Conservation (phyloP, 495 filamentous ascomycete genomes). For the Pseudotulostoma volvatum region DNA sequence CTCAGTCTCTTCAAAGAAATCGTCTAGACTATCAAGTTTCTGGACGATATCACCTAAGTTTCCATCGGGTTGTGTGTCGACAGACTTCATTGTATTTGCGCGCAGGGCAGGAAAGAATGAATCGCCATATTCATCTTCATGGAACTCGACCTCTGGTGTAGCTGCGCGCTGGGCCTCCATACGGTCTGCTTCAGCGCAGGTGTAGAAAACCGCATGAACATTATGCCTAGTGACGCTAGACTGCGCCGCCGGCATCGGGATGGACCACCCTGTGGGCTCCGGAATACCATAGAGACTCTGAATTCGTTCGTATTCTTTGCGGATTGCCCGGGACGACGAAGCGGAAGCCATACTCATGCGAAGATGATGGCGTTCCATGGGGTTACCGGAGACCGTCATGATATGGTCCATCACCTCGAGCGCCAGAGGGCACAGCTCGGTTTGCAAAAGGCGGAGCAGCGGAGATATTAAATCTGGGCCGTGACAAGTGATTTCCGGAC, state of each 20-base stretch:
- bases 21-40: constrained; percentile 83
- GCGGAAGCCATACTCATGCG: constrained; percentile 87
- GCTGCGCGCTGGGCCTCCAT: constrained; percentile 40
- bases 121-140: constrained; percentile 70
- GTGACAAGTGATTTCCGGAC: constrained; percentile 73
- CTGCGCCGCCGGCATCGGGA: constrained; percentile 82
- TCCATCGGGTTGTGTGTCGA: constrained; percentile 59
- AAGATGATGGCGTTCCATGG: constrained; percentile 84
- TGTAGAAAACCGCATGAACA: constrained; percentile 94
- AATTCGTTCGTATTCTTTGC: constrained; percentile 87
- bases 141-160: constrained; percentile 82
- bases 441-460: constrained; percentile 75
- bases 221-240: constrained; percentile 71
- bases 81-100: constrained; percentile 81
- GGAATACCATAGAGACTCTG: constrained; percentile 94
- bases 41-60: constrained; percentile 75
- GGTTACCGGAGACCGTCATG: constrained; percentile 81
- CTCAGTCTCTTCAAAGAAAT: constrained; percentile 71
- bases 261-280: constrained; percentile 88
- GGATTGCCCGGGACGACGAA: constrained; percentile 60
- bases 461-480: constrained; percentile 94
- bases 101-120: constrained; percentile 59
- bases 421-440: constrained; percentile 82
- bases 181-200: constrained; percentile 51
- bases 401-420: constrained; percentile 84